Percentiles rank a stretch among this genome's conserved stretches.
phyloP scores from a whole-genome alignment of 352 stramenopile genomes.

The Phytophthora citricola region DNA sequence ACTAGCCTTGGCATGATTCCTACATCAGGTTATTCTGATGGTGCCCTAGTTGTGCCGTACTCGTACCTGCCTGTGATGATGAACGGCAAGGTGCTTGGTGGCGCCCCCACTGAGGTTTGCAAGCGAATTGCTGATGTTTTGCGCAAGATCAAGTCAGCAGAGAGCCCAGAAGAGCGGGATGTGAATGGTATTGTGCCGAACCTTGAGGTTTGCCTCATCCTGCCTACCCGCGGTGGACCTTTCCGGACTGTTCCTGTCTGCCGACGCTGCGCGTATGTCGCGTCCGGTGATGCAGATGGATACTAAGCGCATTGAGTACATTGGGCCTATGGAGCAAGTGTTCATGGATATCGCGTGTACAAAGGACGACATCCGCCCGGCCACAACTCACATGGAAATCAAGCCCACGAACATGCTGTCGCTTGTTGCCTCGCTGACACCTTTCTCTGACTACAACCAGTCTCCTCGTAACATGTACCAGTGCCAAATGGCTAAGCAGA shows the following conservation, averaged over 20 bases:
- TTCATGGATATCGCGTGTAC: constrained; percentile 99
- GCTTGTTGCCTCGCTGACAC: constrained; percentile 98
- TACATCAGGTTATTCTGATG: constrained; percentile 79
- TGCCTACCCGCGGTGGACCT: constrained; percentile 88
- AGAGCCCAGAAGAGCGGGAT: constrained; percentile 60
- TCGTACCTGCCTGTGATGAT: constrained; percentile 96
- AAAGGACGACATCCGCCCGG: constrained; percentile 94
- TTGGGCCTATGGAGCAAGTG: constrained; percentile 98
- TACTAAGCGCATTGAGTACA: constrained; percentile 95
- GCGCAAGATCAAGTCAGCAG: constrained; percentile 74
- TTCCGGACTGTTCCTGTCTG: constrained; percentile 99
- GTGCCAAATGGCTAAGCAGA: constrained; percentile 99
- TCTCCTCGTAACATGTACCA: constrained; percentile 99
- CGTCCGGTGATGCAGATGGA: constrained; percentile 93
- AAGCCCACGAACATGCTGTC: constrained; percentile 99
- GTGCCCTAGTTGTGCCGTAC: constrained; percentile 86
- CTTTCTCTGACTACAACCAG: constrained; percentile 99
- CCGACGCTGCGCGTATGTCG: constrained; percentile 95
- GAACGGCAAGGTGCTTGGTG: constrained; percentile 96
- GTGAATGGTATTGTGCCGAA: constrained; percentile 77
- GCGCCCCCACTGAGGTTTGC: constrained; percentile 86
- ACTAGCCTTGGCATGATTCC: constrained; percentile 86
- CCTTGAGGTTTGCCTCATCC: constrained; percentile 85
- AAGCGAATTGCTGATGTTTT: constrained; percentile 81
- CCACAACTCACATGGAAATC: constrained; percentile 98